A percentile compares a stretch with the other conserved stretches of the same genome.
These are phyloP conservation scores for Arachnopeziza araneosa DNA, from an alignment of 2,329 filamentous ascomycete species.

Conservation along the genomic window DNA sequence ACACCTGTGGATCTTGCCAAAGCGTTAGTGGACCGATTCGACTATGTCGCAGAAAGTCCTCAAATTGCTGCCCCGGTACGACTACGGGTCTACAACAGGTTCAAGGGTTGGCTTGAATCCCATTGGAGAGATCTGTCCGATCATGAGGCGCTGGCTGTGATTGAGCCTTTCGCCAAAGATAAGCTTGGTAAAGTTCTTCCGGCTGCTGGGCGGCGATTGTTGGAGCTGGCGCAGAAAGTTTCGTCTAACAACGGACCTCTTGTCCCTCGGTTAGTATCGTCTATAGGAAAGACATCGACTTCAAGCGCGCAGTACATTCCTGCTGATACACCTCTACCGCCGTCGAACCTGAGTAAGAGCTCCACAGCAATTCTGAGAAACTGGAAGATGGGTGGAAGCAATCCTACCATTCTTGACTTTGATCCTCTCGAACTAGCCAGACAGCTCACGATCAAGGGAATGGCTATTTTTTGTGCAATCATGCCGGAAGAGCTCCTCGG, in stretches of 20 bases:
- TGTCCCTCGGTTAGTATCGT: constrained; percentile 77
- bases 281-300: constrained; percentile 82
- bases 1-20: constrained; percentile 73
- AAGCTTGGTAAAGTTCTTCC: constrained; percentile 66
- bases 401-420: constrained; percentile 78
- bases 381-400: constrained; percentile 67
- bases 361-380: constrained; percentile 66
- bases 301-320: constrained; percentile 66
- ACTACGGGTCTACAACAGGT: constrained; percentile 87
- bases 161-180: constrained; percentile 72
- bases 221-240: constrained; percentile 76
- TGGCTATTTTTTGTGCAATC: constrained; percentile 85
- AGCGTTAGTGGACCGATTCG: constrained; percentile 82
- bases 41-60: constrained; percentile 78
- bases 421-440: constrained; percentile 86
- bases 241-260: constrained; percentile 65
- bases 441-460: constrained; percentile 89
- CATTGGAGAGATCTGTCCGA: constrained; percentile 88
- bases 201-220: constrained; percentile 71
- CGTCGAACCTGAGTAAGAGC: constrained; percentile 66
- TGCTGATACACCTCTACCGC: constrained; percentile 65
- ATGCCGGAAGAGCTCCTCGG: constrained; percentile 86
- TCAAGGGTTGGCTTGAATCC: constrained; percentile 96
- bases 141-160: constrained; percentile 65
- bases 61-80: constrained; percentile 75